Evolutionary conservation across 768 basidiomycete genomes (phyloP), one percentile per base, ranked within the genome.

Genomic region (Podaxis carcinomalis): DNA sequence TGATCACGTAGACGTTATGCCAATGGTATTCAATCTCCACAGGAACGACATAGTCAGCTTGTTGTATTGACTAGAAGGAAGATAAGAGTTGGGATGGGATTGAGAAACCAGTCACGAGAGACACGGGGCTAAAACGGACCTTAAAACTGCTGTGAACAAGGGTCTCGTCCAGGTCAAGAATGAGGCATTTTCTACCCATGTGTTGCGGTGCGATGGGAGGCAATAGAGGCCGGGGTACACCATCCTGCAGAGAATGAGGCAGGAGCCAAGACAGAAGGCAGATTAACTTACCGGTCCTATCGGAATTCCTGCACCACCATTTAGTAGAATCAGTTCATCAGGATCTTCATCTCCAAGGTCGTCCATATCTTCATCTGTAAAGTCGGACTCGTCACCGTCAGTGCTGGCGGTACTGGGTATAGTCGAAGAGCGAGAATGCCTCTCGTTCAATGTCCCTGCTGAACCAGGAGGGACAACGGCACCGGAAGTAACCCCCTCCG

Each of bases 1-100:
- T 98, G 75, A 98, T 92, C 52, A 98, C 97, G 75, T 98, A 98
- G 65, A 98, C 95, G 69, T 99, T 98, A 73, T 99, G 97, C 84
- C 90, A 92, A 70, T 97, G 92, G 66, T 92, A 95, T 71, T 99
- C 97, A 64, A 99, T 99, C 75, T 98, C 97, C 25, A 99, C 97
- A 4, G 97, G 97, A 2, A 99, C 96, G 64, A 98, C 93, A 74
- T 94, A 99, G 78, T 99, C 97, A 32, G 96, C 95, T 68, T 94
- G 91, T 65, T 82, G 83, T 67, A 98, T 93, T 57, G 95, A 92
- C 95, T 98, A 70, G 13, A 62, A 27, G 36, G 51, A 53, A 42
- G 35, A 58, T 44, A 36, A 58, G 46, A 35, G 54, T 66, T 54
- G 64, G 62, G 35, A 58, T 36, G 32, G 59, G 46, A 35, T 56